phyloP scores from a whole-genome alignment of 164 flowering plant species.

The Macadamia tetraphylla region DNA sequence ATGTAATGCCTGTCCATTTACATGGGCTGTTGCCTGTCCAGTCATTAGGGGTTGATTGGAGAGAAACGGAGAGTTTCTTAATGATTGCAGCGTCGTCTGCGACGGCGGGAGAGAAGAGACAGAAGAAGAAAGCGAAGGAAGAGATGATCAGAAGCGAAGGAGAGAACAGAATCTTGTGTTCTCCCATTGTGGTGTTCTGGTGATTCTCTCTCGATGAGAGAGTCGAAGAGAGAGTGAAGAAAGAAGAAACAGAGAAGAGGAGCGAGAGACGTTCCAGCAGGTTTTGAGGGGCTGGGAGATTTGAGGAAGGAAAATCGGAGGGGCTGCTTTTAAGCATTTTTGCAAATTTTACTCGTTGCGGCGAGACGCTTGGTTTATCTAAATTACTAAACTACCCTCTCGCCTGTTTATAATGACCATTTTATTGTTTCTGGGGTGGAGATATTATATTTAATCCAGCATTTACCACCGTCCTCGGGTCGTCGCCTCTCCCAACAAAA shows the following conservation, averaged over 20 bases:
- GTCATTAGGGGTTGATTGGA: constrained; percentile 19
- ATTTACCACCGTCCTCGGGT: too few relatives aligned
- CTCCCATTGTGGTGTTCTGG: not conserved
- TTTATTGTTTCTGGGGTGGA: too few relatives aligned
- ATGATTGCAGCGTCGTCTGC: constrained; percentile 31
- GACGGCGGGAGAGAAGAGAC: constrained; percentile 8
- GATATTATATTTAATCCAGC: too few relatives aligned
- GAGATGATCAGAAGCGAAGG: not conserved
- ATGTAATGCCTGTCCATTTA: constrained; percentile 29
- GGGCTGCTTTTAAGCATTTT: too few relatives aligned
- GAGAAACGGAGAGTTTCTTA: constrained; percentile 15
- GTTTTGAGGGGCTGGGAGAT: too few relatives aligned
- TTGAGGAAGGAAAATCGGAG: too few relatives aligned
- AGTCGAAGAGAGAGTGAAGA: constrained; percentile 1
- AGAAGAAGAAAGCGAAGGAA: constrained; percentile 10
- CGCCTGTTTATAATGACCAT: too few relatives aligned
- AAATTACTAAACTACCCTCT: too few relatives aligned
- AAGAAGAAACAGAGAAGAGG: constrained; percentile 4
- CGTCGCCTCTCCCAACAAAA: too few relatives aligned
- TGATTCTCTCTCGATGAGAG: not conserved
- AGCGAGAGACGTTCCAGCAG: too few relatives aligned
- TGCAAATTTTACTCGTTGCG: too few relatives aligned
- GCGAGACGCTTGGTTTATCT: too few relatives aligned
- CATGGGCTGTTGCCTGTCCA: constrained; percentile 31
- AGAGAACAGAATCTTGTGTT: not conserved